Evolutionary conservation across 2,329 filamentous ascomycete species (phyloP), one percentile per base, ranked within the genome.

Genomic region (Talaromyces pinophilus): DNA sequence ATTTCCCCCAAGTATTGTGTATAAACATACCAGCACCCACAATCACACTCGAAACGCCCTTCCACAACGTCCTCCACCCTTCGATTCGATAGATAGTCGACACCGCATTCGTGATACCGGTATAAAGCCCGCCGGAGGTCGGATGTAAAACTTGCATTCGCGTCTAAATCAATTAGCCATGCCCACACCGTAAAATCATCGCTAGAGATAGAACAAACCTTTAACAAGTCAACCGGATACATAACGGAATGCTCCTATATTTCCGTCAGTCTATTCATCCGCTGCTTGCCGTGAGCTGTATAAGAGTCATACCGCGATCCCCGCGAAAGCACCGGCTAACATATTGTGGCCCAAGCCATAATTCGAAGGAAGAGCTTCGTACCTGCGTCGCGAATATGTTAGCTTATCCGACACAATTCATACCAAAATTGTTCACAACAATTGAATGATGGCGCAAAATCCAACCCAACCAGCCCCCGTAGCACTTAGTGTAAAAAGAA

Each of bases 211-310:
- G 10, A 62, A 74, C 83, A 70, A 79, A 97, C 95, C 90, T 99
- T 99, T 77, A 99, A 91, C 72, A 96, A 88, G 82, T 99, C 95
- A 76, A 99, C 91, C 22, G 95, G 95, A 78, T 99, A 99, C 95
- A 99, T 98, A 74, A 97, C 93, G 67, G 94, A 96, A 81, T 98
- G 94, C 83, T 98, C 94, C 93, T 97, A 73, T 66, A 72, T 17
- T 60, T 28, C 25, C 30, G 25, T 57, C 54, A 57, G 54, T 57
- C 54, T 5, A 38, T 40, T 33, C n/a, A 22, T 38, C 33, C 15
- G 17, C 50, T 54, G 25, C 17, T 13, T 25, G 33, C 15, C 28
- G 19, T 17, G 10, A 35, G 10, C 10, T 55, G 30, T 19, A 35
- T 55, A 55, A 19, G 30, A 62, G 62, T 77, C 89, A 73, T 88